These are phyloP conservation scores for Kregervanrija delftensis DNA, from an alignment of 805 yeast species.

Conservation along the genomic window DNA sequence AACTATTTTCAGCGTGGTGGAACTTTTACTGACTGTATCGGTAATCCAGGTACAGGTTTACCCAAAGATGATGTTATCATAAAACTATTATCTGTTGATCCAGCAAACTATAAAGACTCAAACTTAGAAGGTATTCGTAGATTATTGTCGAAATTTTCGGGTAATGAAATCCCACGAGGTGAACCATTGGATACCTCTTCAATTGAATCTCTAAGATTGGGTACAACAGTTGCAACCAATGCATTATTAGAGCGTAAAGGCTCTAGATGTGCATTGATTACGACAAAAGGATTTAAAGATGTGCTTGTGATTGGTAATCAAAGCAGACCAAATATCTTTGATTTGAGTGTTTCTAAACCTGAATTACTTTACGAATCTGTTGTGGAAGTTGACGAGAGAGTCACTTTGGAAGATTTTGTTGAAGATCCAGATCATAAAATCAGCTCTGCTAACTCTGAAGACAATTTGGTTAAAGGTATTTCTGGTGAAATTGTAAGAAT, in stretches of 20 bases:
- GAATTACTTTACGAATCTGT: constrained; percentile 68
- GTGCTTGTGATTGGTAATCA: constrained; percentile 83
- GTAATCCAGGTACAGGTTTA: constrained; percentile 42
- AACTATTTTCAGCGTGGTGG: constrained; percentile 54
- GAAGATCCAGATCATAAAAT: constrained; percentile 53
- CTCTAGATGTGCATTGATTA: constrained; percentile 74
- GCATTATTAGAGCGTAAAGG: constrained; percentile 92
- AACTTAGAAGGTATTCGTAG: constrained; percentile 88
- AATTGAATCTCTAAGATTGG: constrained; percentile 74
- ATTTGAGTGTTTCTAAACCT: constrained; percentile 66
- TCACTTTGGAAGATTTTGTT: constrained; percentile 72
- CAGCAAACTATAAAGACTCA: constrained; percentile 81
- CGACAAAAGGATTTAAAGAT: constrained; percentile 86
- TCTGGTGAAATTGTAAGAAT: constrained; percentile 66
- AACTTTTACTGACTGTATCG: constrained; percentile 78
- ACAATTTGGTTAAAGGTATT: constrained; percentile 43
- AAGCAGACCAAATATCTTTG: constrained; percentile 85
- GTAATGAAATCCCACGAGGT: constrained; percentile 49
- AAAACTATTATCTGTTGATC: constrained; percentile 83
- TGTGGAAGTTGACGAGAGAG: constrained; percentile 83
- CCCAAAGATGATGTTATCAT: constrained; percentile 56
- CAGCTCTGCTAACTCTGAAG: constrained; percentile 16
- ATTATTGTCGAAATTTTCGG: constrained; percentile 55
- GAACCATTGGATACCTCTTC: constrained; percentile 52
- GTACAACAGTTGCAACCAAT: constrained; percentile 94